phyloP scores from a whole-genome alignment of 352 stramenopile genomes.

The Pseudoperonospora humuli region DNA sequence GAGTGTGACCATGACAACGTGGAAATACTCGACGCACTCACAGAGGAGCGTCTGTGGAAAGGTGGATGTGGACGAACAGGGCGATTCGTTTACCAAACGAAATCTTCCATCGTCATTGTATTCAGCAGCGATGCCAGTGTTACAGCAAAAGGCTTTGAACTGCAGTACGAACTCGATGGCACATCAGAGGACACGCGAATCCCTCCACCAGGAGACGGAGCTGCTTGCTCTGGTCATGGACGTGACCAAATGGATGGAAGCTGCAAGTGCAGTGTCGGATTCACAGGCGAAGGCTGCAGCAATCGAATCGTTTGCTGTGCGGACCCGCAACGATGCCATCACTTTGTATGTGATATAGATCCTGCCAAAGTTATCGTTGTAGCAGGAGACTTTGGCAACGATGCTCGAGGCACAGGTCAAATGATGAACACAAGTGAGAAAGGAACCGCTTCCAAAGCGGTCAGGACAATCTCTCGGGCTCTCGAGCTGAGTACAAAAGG shows the following conservation, averaged over 20 bases:
- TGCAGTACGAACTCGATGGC: slow-evolving; percentile 39
- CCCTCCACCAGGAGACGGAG: slow-evolving; percentile 19
- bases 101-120: slow-evolving; percentile 21
- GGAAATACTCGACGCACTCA: slow-evolving; percentile 26
- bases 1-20: slow-evolving; percentile 64
- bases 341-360: slow-evolving; percentile 34
- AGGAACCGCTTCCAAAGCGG: slow-evolving; percentile 46
- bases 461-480: slow-evolving; percentile 34
- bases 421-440: slow-evolving; percentile 48
- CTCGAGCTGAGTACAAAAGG: slow-evolving; percentile 26
- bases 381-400: slow-evolving; percentile 43
- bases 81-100: slow-evolving; percentile 34
- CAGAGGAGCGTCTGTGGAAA: slow-evolving; percentile 33
- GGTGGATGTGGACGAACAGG: slow-evolving; percentile 39
- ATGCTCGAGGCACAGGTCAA: slow-evolving; percentile 35
- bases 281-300: slow-evolving; percentile 58
- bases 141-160: slow-evolving; percentile 30
- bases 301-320: slow-evolving; percentile 57
- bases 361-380: slow-evolving; percentile 38
- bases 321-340: slow-evolving; percentile 26
- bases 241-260: slow-evolving; percentile 19
- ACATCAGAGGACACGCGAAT: slow-evolving; percentile 12
- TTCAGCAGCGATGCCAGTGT: slow-evolving; percentile 42
- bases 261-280: slow-evolving; percentile 58
- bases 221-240: slow-evolving; percentile 36